phyloP scores from a whole-genome alignment of 2,329 filamentous ascomycete species.

The Penicillium sclerotigenum region DNA sequence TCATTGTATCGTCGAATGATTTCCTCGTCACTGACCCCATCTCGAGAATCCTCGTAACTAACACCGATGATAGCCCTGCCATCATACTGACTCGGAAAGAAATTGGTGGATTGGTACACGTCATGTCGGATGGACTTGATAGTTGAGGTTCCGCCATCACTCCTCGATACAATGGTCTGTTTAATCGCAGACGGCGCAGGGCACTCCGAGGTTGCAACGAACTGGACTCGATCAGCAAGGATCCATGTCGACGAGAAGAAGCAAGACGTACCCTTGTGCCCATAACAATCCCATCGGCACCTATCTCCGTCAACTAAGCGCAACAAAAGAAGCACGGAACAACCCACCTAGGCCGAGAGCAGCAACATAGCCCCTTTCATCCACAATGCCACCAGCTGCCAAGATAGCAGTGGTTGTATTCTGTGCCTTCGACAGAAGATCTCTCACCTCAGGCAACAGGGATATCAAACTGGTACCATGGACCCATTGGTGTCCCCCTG shows the following conservation, averaged over 20 bases:
- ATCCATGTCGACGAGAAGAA: neutral
- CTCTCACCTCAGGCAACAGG: conserved; percentile 57
- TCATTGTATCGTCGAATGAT: conserved; percentile 19
- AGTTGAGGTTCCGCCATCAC: conserved; percentile 47
- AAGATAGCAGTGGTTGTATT: conserved; percentile 44
- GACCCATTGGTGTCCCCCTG: conserved; percentile 61
- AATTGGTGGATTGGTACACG: conserved; percentile 21
- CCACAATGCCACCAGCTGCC: conserved; percentile 60
- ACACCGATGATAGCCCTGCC: conserved; percentile 18
- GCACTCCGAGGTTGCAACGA: conserved; percentile 47
- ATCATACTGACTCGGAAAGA: conserved; percentile 22
- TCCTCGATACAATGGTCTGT: conserved; percentile 41
- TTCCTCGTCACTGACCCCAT: conserved; percentile 16
- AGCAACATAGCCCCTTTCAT: conserved; percentile 56
- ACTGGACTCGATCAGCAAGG: conserved; percentile 34
- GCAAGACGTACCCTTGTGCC: conserved; percentile 18
- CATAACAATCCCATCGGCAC: conserved; percentile 23
- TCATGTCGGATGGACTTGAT: conserved; percentile 41
- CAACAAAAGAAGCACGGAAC: conserved; percentile 20
- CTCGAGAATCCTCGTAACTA: conserved; percentile 13
- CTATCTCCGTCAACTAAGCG: conserved; percentile 24
- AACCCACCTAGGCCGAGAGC: conserved; percentile 53
- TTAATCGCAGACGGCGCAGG: conserved; percentile 43
- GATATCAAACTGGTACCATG: conserved; percentile 54
- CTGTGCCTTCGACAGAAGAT: conserved; percentile 37